Evolutionary conservation across 2,329 filamentous ascomycete genomes (phyloP), one percentile per base, ranked within the genome.

Genomic region (Nigrograna mackinnonii): DNA sequence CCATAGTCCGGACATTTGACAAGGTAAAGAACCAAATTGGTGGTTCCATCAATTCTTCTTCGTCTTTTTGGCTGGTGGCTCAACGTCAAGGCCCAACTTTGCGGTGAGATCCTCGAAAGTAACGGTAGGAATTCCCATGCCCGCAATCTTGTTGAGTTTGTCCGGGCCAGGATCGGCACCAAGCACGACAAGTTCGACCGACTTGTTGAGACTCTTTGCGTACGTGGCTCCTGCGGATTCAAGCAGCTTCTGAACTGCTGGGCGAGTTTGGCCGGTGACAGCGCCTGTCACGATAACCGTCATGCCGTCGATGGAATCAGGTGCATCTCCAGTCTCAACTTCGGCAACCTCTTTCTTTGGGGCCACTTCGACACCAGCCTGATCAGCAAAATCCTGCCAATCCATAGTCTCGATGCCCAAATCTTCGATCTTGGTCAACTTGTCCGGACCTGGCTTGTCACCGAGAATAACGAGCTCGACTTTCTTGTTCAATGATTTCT

Each of bases 231-330:
- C 52, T 13, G 30, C 48, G 13, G 22, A 18, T 28, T 51, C 42
- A 21, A 55, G 48, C 19, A 52, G 5, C 32, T 54, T 52, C 43
- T 54, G 42, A 12, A 51, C 53, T 3, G 39, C 36, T 5, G 40
- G 26, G 17, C 53, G 48, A 14, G 48, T 57, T 18, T 50, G 44
- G 6, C 53, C 53, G 22, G 71, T 68, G 39, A 73, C 66, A 58
- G 68, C 70, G 41, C 70, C 70, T 49, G 69, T 68, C 53, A 72
- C 66, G 50, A 73, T 18, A n/a, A 57, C 22, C 3, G 51, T 57
- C 41, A 42, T 46, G 6, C 49, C 51, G 14, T 50, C 46, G 22
- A 57, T 44, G 24, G 49, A 52, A 16, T 50, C 46, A 9, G 53
- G 53, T 13, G 53, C 44, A 16, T 46, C 47, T 7, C 50, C 49